Evolutionary conservation across 352 stramenopile species (phyloP).

Genomic region (Phytophthora pinifolia): DNA sequence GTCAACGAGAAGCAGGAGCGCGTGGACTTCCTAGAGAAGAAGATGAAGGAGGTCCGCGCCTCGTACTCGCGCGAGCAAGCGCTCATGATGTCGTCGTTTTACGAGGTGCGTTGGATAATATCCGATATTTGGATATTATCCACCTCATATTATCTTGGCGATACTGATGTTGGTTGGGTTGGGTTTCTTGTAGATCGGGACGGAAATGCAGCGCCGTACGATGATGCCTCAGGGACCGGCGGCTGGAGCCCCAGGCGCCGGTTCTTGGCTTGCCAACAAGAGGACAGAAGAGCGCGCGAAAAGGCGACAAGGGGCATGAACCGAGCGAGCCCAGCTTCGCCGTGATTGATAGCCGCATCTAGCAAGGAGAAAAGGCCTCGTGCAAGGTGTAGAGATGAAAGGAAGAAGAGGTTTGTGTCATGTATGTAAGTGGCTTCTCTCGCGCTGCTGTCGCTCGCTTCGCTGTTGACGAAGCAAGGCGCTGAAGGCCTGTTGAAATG

Average conservation of each 20-base stretch:
- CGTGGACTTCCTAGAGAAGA: constrained; percentile 85
- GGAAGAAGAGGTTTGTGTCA: constrained; percentile 25
- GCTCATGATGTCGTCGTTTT: constrained; percentile 90
- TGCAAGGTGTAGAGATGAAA: constrained; percentile 25
- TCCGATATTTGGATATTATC: no score
- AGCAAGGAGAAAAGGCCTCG: constrained; percentile 9
- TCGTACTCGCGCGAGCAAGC: constrained; percentile 85
- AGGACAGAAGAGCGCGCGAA: constrained; percentile 84
- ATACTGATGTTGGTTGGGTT: no score
- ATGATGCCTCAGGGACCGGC: constrained; percentile 82
- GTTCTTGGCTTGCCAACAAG: constrained; percentile 84
- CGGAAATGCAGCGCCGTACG: constrained; percentile 85
- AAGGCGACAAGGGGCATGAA: constrained; percentile 63
- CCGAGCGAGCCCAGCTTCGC: neutral
- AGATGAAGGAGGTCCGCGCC: constrained; percentile 78
- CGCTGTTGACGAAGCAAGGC: constrained; percentile 1
- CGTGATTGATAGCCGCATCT: neutral
- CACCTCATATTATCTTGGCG: no score
- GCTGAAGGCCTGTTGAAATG: neutral
- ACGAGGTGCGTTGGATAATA: no score
- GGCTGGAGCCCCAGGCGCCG: constrained; percentile 40
- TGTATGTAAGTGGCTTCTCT: constrained; percentile 14
- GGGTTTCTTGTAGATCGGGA: no score
- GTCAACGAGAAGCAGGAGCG: constrained; percentile 85
- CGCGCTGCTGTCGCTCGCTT: neutral